Evolutionary conservation across 2,329 filamentous ascomycete species (phyloP).

Genomic region (Tolypocladium guangdongense): DNA sequence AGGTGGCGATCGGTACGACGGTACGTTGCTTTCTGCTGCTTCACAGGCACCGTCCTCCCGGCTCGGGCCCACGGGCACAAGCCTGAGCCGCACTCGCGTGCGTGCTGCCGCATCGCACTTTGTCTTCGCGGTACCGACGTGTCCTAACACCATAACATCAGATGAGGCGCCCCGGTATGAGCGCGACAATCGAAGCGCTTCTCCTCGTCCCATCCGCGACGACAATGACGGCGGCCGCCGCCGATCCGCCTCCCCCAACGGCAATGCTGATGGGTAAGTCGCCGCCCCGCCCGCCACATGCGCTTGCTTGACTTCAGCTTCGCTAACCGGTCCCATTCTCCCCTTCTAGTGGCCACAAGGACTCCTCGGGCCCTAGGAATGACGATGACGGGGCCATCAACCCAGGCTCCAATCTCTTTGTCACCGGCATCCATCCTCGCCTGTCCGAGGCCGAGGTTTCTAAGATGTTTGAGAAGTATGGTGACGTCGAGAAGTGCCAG

Average conservation of each 20-base stretch:
- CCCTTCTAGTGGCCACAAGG: constrained; percentile 34
- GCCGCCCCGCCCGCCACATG: neutral
- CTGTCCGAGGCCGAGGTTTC: constrained; percentile 83
- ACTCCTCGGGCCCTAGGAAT: constrained; percentile 35
- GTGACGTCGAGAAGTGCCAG: constrained; percentile 97
- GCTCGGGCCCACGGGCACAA: neutral
- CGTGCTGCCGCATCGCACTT: neutral
- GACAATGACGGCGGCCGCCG: constrained; percentile 48
- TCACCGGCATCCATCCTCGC: constrained; percentile 93
- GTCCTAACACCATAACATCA: constrained; percentile 14
- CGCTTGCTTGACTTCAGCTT: constrained; percentile 4
- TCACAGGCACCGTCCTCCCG: neutral
- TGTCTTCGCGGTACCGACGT: neutral
- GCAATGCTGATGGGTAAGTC: constrained; percentile 26
- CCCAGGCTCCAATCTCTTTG: constrained; percentile 95
- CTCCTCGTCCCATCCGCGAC: constrained; percentile 49
- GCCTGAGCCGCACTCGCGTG: neutral
- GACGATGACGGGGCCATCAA: constrained; percentile 74
- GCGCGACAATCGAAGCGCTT: constrained; percentile 55
- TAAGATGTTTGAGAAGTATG: constrained; percentile 96
- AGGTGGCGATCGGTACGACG: constrained; percentile 56
- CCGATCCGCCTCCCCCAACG: constrained; percentile 51
- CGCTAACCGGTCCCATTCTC: neutral
- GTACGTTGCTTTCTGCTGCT: constrained; percentile 24
- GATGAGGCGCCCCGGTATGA: constrained; percentile 57